Conservation (phyloP, 2,329 filamentous ascomycete species). For the Aureobasidium sp. region DNA sequence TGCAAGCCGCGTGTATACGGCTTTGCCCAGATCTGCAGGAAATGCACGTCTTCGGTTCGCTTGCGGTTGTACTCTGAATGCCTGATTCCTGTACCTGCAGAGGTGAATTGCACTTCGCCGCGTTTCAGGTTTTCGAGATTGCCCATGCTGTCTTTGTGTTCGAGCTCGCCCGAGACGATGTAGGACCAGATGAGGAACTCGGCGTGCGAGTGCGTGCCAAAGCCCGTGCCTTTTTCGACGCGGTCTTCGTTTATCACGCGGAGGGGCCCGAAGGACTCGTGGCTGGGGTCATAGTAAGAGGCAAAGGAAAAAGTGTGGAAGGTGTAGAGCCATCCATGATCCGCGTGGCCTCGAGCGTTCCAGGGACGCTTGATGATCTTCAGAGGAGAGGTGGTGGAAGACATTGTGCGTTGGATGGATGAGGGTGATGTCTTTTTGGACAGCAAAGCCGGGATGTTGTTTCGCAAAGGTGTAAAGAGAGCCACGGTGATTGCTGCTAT, state of each 20-base stretch:
- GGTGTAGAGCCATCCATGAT: constrained; percentile 82
- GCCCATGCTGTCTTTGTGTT: constrained; percentile 81
- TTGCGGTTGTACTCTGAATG: constrained; percentile 81
- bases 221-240: constrained; percentile 65
- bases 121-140: constrained; percentile 62
- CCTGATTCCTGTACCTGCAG: constrained; percentile 71
- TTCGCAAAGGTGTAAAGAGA: constrained; percentile 35
- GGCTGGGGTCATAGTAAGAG: constrained; percentile 59
- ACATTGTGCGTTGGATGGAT: constrained; percentile 18
- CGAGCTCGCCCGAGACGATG: constrained; percentile 76
- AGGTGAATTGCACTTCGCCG: constrained; percentile 85
- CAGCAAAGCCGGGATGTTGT: constrained; percentile 29
- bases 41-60: constrained; percentile 60
- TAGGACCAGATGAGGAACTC: constrained; percentile 90
- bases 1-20: constrained; percentile 67
- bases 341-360: constrained; percentile 62
- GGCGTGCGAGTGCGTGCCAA: constrained; percentile 77
- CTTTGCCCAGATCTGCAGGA: constrained; percentile 82
- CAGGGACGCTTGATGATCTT: constrained; percentile 72
- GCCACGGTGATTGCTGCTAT: constrained; percentile 41
- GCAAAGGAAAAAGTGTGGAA: constrained; percentile 86
- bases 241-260: constrained; percentile 87
- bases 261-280: constrained; percentile 65
- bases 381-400: constrained; percentile 16
- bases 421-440: constrained; percentile 21